phyloP scores from a whole-genome alignment of 1,139 yeast genomes.

The Debaryomyces singareniensis region DNA sequence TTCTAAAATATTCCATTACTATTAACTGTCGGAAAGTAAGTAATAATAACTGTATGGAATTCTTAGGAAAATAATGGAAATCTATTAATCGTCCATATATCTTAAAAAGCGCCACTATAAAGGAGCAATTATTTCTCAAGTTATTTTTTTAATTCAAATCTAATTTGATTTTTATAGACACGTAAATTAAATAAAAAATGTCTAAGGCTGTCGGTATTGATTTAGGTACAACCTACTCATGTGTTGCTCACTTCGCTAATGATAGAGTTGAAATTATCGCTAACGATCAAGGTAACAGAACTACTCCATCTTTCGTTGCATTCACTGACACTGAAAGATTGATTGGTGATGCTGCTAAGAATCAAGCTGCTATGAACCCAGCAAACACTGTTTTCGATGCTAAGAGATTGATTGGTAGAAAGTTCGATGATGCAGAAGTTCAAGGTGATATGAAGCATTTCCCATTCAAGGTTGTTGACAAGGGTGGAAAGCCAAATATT shows the following conservation, averaged over 20 bases:
- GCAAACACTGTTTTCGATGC: conserved; percentile 95
- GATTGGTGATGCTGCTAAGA: conserved; percentile 98
- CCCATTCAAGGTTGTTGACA: conserved; percentile 48
- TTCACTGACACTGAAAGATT: conserved; percentile 96
- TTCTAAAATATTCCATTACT: not conserved
- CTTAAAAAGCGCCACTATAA: not conserved
- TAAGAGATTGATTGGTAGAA: conserved; percentile 72
- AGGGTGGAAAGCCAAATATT: conserved; percentile 80
- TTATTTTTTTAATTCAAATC: not conserved
- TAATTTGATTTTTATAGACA: not conserved
- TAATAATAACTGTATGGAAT: not conserved
- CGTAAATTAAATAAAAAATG: conserved; percentile 23
- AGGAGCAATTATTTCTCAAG: not conserved
- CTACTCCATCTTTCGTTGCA: conserved; percentile 96
- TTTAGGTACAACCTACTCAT: conserved; percentile 80
- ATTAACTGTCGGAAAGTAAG: not conserved
- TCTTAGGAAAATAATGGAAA: not conserved
- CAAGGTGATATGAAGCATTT: conserved; percentile 38
- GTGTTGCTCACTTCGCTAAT: conserved; percentile 71
- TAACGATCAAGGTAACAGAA: conserved; percentile 55
- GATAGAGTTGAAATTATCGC: conserved; percentile 64
- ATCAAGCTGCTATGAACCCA: conserved; percentile 98
- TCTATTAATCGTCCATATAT: not conserved
- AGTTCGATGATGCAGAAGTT: conserved; percentile 37
- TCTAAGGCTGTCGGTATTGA: conserved; percentile 75